Conservation (phyloP, 352 stramenopile genomes). For the Phytophthora palmivora region DNA sequence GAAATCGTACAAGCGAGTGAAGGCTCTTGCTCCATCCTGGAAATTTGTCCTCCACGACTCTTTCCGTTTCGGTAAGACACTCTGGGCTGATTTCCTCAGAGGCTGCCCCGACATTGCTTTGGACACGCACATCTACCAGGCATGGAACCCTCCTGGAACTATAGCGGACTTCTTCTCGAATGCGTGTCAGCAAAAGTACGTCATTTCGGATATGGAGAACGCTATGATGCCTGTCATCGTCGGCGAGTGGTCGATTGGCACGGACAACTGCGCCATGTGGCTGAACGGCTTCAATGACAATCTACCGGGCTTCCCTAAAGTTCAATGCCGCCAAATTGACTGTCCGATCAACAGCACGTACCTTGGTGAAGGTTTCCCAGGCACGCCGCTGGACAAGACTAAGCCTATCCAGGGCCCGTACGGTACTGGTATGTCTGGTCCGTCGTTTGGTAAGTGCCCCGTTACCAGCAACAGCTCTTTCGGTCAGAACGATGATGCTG, state of each 20-base stretch:
- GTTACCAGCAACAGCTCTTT: constrained; percentile 86
- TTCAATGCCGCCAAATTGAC: constrained; percentile 85
- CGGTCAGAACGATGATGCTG: constrained; percentile 81
- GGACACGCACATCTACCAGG: constrained; percentile 97
- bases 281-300: constrained; percentile 92
- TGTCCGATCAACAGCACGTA: constrained; percentile 91
- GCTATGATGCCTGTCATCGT: constrained; percentile 95
- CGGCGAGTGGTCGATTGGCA: constrained; percentile 94
- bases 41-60: constrained; percentile 97
- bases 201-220: constrained; percentile 92
- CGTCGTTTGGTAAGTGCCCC: constrained; percentile 91
- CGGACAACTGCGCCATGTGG: constrained; percentile 90
- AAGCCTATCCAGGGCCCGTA: constrained; percentile 91
- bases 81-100: constrained; percentile 80
- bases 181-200: constrained; percentile 91
- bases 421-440: constrained; percentile 82
- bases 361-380: constrained; percentile 90
- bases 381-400: constrained; percentile 89
- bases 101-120: constrained; percentile 93
- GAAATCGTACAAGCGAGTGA: constrained; percentile 96
- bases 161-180: constrained; percentile 92
- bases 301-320: constrained; percentile 92
- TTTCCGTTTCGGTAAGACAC: constrained; percentile 90
- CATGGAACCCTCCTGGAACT: constrained; percentile 79
- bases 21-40: constrained; percentile 92